Conservation (phyloP, 129 eudicot genomes). For the Tagetes patula region DNA sequence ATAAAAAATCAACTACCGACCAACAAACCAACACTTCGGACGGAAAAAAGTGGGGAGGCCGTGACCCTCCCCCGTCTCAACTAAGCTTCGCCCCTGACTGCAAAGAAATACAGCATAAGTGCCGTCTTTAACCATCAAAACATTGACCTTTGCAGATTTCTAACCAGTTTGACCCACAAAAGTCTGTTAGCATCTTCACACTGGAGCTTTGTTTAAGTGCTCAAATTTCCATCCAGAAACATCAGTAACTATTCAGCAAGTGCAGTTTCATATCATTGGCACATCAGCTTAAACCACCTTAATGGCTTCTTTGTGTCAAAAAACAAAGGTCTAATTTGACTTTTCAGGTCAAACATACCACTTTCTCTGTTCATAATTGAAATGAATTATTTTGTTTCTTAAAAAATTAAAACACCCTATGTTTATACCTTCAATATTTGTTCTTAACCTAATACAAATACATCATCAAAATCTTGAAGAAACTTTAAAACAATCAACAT, state of each 20-base stretch:
- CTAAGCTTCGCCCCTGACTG: no score
- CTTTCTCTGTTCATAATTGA: background rate
- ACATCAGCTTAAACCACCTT: background rate
- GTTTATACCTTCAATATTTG: background rate
- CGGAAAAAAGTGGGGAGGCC: no score
- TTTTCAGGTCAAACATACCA: background rate
- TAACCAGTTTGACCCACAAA: background rate
- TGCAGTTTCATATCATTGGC: constrained; percentile 1
- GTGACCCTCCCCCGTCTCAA: no score
- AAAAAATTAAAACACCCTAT: background rate
- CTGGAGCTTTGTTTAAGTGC: background rate
- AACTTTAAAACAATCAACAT: background rate
- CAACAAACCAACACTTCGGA: no score
- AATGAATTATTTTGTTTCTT: background rate
- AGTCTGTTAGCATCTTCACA: background rate
- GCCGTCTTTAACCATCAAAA: background rate
- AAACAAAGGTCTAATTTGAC: constrained; percentile 9
- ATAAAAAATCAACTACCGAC: no score
- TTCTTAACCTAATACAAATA: background rate
- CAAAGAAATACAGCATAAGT: background rate
- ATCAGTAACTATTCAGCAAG: background rate
- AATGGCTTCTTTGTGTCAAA: background rate
- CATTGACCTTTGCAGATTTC: background rate
- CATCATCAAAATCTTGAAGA: background rate
- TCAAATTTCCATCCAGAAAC: background rate